Percentiles rank a stretch among this genome's conserved stretches.
Conservation (phyloP, 2,329 filamentous ascomycete species). For the Botrytis medusae region DNA sequence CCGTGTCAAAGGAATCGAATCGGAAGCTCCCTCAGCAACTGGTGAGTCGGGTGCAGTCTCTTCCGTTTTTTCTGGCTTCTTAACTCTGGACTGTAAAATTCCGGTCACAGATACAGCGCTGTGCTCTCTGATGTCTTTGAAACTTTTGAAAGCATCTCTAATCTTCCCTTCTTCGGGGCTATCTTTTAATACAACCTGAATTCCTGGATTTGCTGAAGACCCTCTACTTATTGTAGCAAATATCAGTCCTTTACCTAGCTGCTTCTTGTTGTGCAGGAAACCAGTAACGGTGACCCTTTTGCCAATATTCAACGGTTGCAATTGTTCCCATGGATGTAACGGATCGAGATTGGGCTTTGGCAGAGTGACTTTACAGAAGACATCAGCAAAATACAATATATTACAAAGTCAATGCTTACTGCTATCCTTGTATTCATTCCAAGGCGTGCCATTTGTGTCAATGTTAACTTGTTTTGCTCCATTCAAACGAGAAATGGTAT, state of each 20-base stretch:
- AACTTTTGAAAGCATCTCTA: constrained; percentile 21
- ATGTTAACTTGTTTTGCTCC: constrained; percentile 15
- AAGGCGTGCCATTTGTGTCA: constrained; percentile 24
- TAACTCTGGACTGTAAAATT: constrained; percentile 14
- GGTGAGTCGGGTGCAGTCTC: not conserved
- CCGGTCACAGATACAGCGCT: constrained; percentile 20
- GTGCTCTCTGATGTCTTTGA: constrained; percentile 22
- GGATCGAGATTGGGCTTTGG: constrained; percentile 25
- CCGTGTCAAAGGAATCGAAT: not conserved
- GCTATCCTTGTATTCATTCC: constrained; percentile 34
- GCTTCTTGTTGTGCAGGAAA: constrained; percentile 67
- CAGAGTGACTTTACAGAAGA: constrained; percentile 23
- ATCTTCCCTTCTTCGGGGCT: constrained; percentile 5
- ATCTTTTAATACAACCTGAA: constrained; percentile 36
- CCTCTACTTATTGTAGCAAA: constrained; percentile 57
- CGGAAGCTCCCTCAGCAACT: not conserved
- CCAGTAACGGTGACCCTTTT: constrained; percentile 60
- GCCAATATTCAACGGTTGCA: constrained; percentile 32
- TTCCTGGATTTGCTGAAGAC: constrained; percentile 40
- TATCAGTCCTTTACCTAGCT: constrained; percentile 66
- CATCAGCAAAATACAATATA: constrained; percentile 14
- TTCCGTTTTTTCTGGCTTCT: constrained; percentile 14
- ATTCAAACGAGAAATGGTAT: not conserved
- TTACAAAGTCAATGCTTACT: constrained; percentile 27
- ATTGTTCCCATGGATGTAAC: constrained; percentile 15